Evolutionary conservation across 768 basidiomycete genomes (phyloP).

Genomic region (Psilocybe subaeruginosa): DNA sequence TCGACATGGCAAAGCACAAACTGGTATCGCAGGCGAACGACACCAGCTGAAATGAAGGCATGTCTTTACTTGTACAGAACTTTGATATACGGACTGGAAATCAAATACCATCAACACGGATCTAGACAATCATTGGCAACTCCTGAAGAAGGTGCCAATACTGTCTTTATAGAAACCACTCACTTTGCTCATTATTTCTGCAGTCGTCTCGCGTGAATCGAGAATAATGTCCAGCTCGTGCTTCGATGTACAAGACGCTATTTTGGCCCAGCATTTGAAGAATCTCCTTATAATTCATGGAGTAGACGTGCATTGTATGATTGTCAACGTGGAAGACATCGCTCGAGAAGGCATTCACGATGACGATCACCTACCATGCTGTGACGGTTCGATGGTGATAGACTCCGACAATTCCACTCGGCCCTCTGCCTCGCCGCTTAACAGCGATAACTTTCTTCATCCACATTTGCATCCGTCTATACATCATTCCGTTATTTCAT

Average conservation of each 20-base stretch:
- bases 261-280: constrained; percentile 14
- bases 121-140: not conserved
- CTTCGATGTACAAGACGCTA: constrained; percentile 19
- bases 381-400: not conserved
- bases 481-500: constrained; percentile 7
- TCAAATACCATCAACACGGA: constrained; percentile 2
- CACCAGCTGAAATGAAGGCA: constrained; percentile 4
- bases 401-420: not conserved
- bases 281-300: constrained; percentile 8
- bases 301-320: not conserved
- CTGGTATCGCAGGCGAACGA: not conserved
- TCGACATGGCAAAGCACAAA: not conserved
- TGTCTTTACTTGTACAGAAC: constrained; percentile 14
- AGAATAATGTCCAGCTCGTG: not conserved
- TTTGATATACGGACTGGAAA: constrained; percentile 16
- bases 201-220: not conserved
- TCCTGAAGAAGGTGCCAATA: not conserved
- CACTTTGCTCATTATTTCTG: not conserved
- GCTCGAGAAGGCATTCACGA: constrained; percentile 6
- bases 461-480: constrained; percentile 11
- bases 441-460: not conserved
- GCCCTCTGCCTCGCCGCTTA: no score
- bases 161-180: not conserved
- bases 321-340: constrained; percentile 4
- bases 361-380: not conserved